These are phyloP conservation scores for Euphorbia neoarborescens DNA, from an alignment of 441 rosid genomes.

Conservation along the genomic window DNA sequence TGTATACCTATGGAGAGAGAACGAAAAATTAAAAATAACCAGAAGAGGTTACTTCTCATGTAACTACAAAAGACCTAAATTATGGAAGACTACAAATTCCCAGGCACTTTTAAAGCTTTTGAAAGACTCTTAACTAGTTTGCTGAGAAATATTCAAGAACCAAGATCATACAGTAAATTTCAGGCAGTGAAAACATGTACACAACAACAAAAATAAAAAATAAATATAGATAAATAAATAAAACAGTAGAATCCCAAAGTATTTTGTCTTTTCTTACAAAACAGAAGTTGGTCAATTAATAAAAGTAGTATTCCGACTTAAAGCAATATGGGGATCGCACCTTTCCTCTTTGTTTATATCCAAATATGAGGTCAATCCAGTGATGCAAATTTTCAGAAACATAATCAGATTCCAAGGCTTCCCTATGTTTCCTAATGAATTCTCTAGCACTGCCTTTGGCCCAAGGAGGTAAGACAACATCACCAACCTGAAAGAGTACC, in stretches of 20 bases:
- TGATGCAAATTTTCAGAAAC: conserved; percentile 97
- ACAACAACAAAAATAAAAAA: not conserved
- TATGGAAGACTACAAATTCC: too few species aligned
- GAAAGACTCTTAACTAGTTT: not conserved
- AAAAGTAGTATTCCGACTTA: not conserved
- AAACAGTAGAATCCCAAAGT: not conserved
- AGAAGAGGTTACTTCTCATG: not conserved
- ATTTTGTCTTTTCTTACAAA: not conserved
- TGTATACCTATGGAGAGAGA: not conserved
- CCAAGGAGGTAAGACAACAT: conserved; percentile 94
- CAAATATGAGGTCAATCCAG: conserved; percentile 99
- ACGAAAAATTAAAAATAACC: not conserved
- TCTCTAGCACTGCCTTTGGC: conserved; percentile 94
- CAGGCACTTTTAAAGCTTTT: too few species aligned
- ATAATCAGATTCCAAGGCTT: conserved; percentile 92
- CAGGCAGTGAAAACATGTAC: not conserved
- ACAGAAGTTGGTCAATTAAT: not conserved
- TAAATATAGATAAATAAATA: too few species aligned
- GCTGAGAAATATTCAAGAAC: not conserved
- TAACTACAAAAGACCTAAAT: not conserved
- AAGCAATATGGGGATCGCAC: conserved; percentile 28
- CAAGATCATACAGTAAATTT: not conserved
- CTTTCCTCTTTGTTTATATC: conserved; percentile 98
- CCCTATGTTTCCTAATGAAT: conserved; percentile 89
- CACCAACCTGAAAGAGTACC: conserved; percentile 62